Evolutionary conservation across 2,329 filamentous ascomycete species (phyloP).

Genomic region (Lasiodiplodia hormozganensis): DNA sequence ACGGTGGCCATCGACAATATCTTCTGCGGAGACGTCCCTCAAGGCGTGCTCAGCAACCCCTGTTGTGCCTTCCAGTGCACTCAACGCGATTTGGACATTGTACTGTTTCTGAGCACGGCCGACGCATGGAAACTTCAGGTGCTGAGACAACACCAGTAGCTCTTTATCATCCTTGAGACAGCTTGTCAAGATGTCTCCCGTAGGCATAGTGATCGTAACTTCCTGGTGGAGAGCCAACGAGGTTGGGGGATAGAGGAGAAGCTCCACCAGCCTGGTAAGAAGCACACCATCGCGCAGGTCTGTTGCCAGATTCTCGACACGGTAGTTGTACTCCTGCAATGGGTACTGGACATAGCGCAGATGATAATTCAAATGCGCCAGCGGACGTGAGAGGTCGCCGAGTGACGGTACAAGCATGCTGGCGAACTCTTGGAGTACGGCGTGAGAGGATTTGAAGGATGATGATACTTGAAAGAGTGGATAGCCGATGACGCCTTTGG

Average conservation of each 20-base stretch:
- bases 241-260: constrained; percentile 58
- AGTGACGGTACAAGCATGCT: constrained; percentile 64
- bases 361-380: constrained; percentile 65
- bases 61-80: constrained; percentile 55
- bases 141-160: constrained; percentile 60
- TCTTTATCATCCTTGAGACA: constrained; percentile 42
- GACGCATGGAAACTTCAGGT: constrained; percentile 64
- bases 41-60: constrained; percentile 51
- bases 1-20: constrained; percentile 69
- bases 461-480: constrained; percentile 62
- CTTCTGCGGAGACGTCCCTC: constrained; percentile 58
- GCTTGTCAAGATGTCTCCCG: constrained; percentile 52
- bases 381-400: constrained; percentile 62
- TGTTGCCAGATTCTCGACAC: constrained; percentile 65
- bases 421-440: constrained; percentile 60
- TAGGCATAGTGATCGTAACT: constrained; percentile 55
- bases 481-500: constrained; percentile 42
- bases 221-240: constrained; percentile 43
- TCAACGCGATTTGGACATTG: constrained; percentile 66
- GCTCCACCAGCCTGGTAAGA: constrained; percentile 65
- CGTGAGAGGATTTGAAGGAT: constrained; percentile 62
- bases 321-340: constrained; percentile 65
- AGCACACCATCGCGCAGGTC: constrained; percentile 68
- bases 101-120: constrained; percentile 63
- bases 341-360: constrained; percentile 62